Base-by-base conservation (phyloP, 2,329 filamentous ascomycete species). In the Diplodia scrobiculata region DNA sequence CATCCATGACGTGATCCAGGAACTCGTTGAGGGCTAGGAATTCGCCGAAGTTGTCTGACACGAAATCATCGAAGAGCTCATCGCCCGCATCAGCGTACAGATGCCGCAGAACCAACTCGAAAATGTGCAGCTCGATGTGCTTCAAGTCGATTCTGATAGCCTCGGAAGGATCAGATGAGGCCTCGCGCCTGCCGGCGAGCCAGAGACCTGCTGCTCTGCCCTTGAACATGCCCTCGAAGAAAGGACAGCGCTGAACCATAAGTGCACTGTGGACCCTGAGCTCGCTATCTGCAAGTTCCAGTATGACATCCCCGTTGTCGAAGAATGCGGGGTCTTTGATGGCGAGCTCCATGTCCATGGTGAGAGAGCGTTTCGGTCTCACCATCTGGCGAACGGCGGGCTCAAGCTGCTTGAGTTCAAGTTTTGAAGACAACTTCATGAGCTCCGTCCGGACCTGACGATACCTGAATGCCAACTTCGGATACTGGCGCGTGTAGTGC, bases 141-240 rank as follows among this genome's bases (percentile, higher is more conserved):
- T 88, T 89, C 55, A 99, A 80, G 72, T 99, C 91, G 51, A 99
- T 87, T 45, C 82, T 84, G 66, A 97, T 81, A 14, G 80, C 77
- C 29, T 85, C 80, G 3, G 77, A 75, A 36, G 79, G 73, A 68
- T 83, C 70, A 73, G 76, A 75, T 5, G 76, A 72, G 73, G 67
- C 78, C 62, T 84, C 79, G n/a, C 87, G 86, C 63, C 92, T 86
- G 36, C 85, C 84, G 58, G 88, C 84, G 21, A 99, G 83, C 95
- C 95, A 99, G 71, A 86, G 86, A 0, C 95, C 95, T 48, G 85
- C 84, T 7, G 95, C 91, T 51, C 92, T 88, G n/a, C 95, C 95
- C 71, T 91, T 84, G 76, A 97, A 98, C 51, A 99, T 83, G 1
- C 90, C 91, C 69, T 94, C 83, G 70, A 99, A 99, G 82, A 97